Evolutionary conservation across 1,139 yeast species (phyloP).

Genomic region (Magnusiomyces suaveolens): DNA sequence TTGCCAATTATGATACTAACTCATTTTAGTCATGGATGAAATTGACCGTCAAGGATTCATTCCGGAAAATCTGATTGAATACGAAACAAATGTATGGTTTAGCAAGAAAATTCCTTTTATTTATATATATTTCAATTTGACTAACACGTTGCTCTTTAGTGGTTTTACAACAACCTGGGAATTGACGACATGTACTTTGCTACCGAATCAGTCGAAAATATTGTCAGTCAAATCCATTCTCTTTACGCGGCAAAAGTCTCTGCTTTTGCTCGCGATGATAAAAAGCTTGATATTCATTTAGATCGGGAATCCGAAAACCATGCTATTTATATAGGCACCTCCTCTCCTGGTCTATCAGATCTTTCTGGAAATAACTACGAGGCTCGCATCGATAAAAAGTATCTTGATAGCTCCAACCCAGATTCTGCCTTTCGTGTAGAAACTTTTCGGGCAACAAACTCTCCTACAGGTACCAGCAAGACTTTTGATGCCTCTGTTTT

Average conservation of each 20-base stretch:
- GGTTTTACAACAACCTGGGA: constrained; percentile 84
- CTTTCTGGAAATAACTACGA: constrained; percentile 34
- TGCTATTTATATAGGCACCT: constrained; percentile 83
- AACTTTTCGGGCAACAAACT: constrained; percentile 68
- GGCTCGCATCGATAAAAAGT: constrained; percentile 67
- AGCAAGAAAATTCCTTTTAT: too few species aligned
- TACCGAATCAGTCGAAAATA: constrained; percentile 67
- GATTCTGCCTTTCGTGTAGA: constrained; percentile 61
- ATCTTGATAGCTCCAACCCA: constrained; percentile 52
- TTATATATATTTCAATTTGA: too few species aligned
- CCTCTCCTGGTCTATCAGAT: constrained; percentile 36
- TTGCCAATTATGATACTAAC: background rate
- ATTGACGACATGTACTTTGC: constrained; percentile 88
- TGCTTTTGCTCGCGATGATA: constrained; percentile 57
- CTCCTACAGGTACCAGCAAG: constrained; percentile 50
- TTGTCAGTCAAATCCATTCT: constrained; percentile 75
- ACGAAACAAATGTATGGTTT: constrained; percentile 49
- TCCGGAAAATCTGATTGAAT: constrained; percentile 77
- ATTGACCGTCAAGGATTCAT: constrained; percentile 79
- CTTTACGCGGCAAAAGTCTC: constrained; percentile 88
- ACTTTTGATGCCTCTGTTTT: constrained; percentile 40
- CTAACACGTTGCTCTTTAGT: constrained; percentile 26
- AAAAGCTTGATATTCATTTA: constrained; percentile 56
- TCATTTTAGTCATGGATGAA: constrained; percentile 38
- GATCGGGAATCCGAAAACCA: constrained; percentile 72